Conservation (phyloP, 2,329 filamentous ascomycete species). For the Aspergillus intermedius region DNA sequence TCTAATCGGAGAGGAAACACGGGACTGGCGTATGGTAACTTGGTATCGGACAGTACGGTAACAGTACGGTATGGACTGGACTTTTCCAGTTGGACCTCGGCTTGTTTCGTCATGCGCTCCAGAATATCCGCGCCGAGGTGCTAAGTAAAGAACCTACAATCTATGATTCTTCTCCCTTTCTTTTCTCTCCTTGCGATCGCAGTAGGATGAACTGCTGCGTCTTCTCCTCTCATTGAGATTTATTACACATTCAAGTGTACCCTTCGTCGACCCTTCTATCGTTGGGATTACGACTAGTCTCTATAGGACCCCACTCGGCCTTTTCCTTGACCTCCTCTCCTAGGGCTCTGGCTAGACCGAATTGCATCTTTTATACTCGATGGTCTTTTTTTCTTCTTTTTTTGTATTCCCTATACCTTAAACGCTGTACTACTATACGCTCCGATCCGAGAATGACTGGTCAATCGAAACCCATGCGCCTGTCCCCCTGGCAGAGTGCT, state of each 20-base stretch:
- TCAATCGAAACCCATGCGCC: constrained; percentile 58
- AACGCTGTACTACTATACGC: background rate
- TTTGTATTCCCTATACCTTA: background rate
- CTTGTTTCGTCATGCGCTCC: constrained; percentile 21
- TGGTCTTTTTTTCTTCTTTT: background rate
- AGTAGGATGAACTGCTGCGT: background rate
- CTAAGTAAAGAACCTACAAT: constrained; percentile 4
- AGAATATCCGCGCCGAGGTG: constrained; percentile 25
- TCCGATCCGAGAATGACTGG: constrained; percentile 41
- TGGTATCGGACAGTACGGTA: background rate
- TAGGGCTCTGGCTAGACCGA: background rate
- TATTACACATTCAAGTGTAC: background rate
- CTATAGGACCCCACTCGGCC: background rate
- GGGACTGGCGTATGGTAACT: constrained; percentile 4
- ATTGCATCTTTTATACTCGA: background rate
- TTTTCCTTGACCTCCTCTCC: background rate
- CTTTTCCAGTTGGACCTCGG: constrained; percentile 18
- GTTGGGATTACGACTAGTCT: background rate
- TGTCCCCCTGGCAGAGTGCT: constrained; percentile 89
- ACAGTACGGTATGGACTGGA: background rate
- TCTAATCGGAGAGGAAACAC: constrained; percentile 1
- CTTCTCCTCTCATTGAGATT: background rate
- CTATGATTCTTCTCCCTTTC: constrained; percentile 4
- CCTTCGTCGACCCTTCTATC: background rate
- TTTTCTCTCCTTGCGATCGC: background rate